phyloP scores from a whole-genome alignment of 2,329 filamentous ascomycete species.

The Aspergillus sp. region DNA sequence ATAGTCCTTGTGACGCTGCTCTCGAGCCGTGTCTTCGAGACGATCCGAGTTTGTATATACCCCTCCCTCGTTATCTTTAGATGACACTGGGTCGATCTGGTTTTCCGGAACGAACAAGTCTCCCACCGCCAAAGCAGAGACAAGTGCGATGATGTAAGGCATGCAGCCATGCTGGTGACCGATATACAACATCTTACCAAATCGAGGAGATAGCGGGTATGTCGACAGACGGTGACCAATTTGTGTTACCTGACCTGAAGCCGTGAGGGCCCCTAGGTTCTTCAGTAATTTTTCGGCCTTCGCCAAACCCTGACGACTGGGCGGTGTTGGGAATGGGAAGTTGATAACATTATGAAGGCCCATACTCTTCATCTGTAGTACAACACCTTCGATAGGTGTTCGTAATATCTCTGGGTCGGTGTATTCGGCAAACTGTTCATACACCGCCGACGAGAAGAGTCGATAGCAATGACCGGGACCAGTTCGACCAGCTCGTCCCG shows the following conservation, averaged over 20 bases:
- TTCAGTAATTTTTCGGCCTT: slow-evolving; percentile 82
- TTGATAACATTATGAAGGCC: slow-evolving; percentile 83
- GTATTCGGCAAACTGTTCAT: slow-evolving; percentile 80
- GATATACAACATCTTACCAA: slow-evolving; percentile 85
- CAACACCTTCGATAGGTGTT: slow-evolving; percentile 88
- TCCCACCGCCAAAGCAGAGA: slow-evolving; percentile 80
- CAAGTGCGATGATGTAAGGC: slow-evolving; percentile 80
- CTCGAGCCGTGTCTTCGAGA: slow-evolving; percentile 64
- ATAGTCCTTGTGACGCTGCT: slow-evolving; percentile 59
- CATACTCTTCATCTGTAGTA: slow-evolving; percentile 93
- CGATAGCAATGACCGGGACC: slow-evolving; percentile 94
- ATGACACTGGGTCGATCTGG: slow-evolving; percentile 61
- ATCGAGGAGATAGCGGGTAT: slow-evolving; percentile 86
- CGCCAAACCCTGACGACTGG: slow-evolving; percentile 68
- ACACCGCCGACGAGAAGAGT: slow-evolving; percentile 90
- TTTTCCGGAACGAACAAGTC: slow-evolving; percentile 83
- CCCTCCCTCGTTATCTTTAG: slow-evolving; percentile 35
- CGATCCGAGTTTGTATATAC: slow-evolving; percentile 62
- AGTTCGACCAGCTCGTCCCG: slow-evolving; percentile 90
- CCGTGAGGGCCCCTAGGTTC: slow-evolving; percentile 75
- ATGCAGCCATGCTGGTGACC: slow-evolving; percentile 78
- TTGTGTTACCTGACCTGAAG: slow-evolving; percentile 69
- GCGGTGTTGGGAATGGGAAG: slow-evolving; percentile 93
- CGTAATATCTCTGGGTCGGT: slow-evolving; percentile 82
- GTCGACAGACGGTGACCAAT: slow-evolving; percentile 77